Conservation (phyloP, 768 basidiomycete species). For the Boletus subparvulus region DNA sequence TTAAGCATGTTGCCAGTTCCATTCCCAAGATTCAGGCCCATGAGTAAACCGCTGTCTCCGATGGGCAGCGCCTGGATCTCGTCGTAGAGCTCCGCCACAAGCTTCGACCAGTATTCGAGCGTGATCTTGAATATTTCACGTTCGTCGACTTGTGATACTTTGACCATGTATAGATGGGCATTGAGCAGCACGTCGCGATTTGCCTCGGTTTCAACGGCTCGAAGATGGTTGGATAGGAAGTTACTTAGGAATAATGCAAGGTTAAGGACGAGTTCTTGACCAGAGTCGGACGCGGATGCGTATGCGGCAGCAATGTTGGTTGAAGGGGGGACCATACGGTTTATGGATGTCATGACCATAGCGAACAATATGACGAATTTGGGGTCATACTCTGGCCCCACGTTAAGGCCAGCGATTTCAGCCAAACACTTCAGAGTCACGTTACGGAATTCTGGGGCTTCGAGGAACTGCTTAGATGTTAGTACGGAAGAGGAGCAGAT, state of each 20-base stretch:
- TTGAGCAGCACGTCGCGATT: constrained; percentile 94
- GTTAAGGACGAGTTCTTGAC: constrained; percentile 96
- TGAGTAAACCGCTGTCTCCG: constrained; percentile 80
- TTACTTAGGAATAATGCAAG: constrained; percentile 97
- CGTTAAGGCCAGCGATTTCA: constrained; percentile 92
- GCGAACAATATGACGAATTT: constrained; percentile 98
- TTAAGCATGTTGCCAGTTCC: constrained; percentile 66
- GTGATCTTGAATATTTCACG: constrained; percentile 99
- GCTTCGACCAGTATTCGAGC: constrained; percentile 94
- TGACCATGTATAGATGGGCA: constrained; percentile 97
- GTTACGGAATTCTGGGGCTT: constrained; percentile 95
- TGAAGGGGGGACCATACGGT: constrained; percentile 93
- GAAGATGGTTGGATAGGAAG: constrained; percentile 91
- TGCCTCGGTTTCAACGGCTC: constrained; percentile 87
- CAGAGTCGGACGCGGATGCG: constrained; percentile 81
- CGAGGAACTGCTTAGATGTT: constrained; percentile 70
- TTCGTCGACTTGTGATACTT: constrained; percentile 96
- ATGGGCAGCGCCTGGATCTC: constrained; percentile 93
- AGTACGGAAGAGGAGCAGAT: constrained; percentile 12
- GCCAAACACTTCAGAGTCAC: constrained; percentile 95
- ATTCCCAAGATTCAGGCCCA: constrained; percentile 80
- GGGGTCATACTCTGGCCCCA: constrained; percentile 94
- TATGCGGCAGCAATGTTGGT: constrained; percentile 96
- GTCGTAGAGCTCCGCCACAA: constrained; percentile 95
- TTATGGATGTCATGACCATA: constrained; percentile 96